These are phyloP conservation scores for Torulaspora pretoriensis DNA, from an alignment of 1,139 yeast genomes.

Conservation along the genomic window DNA sequence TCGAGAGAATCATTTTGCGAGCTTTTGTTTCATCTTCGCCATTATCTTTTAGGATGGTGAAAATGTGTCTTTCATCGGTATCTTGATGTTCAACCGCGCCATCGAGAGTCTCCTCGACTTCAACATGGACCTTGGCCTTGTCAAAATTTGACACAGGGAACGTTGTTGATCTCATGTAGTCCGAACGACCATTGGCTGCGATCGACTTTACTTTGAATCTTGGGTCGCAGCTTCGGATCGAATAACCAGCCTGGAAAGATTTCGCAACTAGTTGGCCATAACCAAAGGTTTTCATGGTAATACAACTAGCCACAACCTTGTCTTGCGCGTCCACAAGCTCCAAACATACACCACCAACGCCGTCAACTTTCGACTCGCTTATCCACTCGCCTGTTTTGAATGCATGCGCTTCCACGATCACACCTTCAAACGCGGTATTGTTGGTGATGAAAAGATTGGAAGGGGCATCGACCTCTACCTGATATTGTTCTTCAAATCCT, in stretches of 20 bases:
- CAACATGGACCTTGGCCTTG: constrained; percentile 24
- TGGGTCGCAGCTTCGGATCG: constrained; percentile 26
- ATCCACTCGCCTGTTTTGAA: constrained; percentile 23
- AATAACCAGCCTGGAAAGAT: constrained; percentile 13
- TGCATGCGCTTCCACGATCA: constrained; percentile 72
- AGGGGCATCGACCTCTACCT: constrained; percentile 61
- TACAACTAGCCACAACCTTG: constrained; percentile 17
- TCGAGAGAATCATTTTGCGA: constrained; percentile 75
- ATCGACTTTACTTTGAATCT: constrained; percentile 24
- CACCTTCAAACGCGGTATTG: constrained; percentile 39
- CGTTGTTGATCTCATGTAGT: constrained; percentile 18
- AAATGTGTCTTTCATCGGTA: constrained; percentile 70
- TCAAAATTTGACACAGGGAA: constrained; percentile 19
- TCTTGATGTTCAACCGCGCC: constrained; percentile 12
- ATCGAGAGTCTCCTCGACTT: constrained; percentile 12
- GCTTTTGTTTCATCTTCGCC: constrained; percentile 68
- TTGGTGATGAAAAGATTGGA: constrained; percentile 27
- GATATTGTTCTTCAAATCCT: constrained; percentile 34
- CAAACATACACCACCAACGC: constrained; percentile 27
- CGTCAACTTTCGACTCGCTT: constrained; percentile 27
- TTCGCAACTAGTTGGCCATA: constrained; percentile 29
- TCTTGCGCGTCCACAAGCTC: constrained; percentile 21
- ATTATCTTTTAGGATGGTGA: constrained; percentile 72
- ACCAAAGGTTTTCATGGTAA: constrained; percentile 35
- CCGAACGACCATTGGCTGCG: constrained; percentile 27